Evolutionary conservation across 2,329 filamentous ascomycete genomes (phyloP).

Genomic region (Amauroascus verrucosus): DNA sequence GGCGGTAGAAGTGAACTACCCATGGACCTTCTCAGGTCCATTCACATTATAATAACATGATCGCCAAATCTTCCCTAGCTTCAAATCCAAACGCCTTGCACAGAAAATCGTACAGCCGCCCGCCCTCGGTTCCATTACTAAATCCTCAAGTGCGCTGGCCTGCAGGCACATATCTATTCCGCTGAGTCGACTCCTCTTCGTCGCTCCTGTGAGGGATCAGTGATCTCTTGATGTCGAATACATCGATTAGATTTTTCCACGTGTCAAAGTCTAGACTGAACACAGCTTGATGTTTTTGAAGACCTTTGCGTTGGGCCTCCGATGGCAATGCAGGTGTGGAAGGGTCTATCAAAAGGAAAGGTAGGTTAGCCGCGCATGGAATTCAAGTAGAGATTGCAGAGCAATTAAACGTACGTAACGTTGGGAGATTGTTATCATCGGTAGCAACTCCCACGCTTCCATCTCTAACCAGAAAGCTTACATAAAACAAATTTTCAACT

Average conservation of each 20-base stretch:
- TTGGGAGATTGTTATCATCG: slow-evolving; percentile 65
- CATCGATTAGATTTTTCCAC: slow-evolving; percentile 68
- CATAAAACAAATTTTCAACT: slow-evolving; percentile 92
- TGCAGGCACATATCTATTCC: background rate
- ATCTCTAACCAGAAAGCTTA: slow-evolving; percentile 87
- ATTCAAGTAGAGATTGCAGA: background rate
- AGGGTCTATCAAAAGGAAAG: slow-evolving; percentile 22
- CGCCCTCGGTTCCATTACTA: background rate
- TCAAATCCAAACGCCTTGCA: background rate
- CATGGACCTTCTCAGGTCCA: background rate
- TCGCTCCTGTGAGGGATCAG: slow-evolving; percentile 77
- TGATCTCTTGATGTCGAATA: slow-evolving; percentile 63
- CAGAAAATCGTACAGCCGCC: slow-evolving; percentile 4
- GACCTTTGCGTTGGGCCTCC: slow-evolving; percentile 42
- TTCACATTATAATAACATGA: too few species aligned
- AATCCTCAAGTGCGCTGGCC: background rate
- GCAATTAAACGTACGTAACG: slow-evolving; percentile 56
- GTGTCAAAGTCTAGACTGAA: slow-evolving; percentile 75
- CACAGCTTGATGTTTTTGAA: slow-evolving; percentile 71
- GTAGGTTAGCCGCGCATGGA: background rate
- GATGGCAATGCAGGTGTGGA: slow-evolving; percentile 38
- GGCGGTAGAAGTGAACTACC: background rate
- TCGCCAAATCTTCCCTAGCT: background rate
- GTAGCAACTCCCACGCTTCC: slow-evolving; percentile 63
- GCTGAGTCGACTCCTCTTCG: slow-evolving; percentile 22